Base-by-base conservation (phyloP, 2,329 filamentous ascomycete genomes). In the Aspergillus eucalypticola region DNA sequence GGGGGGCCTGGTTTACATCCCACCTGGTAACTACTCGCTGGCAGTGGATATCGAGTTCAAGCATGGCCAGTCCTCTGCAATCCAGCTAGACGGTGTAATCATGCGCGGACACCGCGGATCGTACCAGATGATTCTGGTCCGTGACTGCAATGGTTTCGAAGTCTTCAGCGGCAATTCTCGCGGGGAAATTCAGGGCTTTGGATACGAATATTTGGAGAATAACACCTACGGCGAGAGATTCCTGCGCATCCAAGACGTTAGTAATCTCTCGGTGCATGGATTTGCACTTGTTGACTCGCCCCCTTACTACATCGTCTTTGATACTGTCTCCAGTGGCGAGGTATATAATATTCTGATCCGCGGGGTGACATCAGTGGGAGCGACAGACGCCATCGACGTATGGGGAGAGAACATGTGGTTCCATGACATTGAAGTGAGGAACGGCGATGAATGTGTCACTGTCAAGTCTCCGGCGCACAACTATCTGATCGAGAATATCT, bases 291-390 rank as follows among this genome's bases (percentile, higher is more conserved):
- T 82, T 25, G 81, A 84, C 62, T 74, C 79, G 17, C 82, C 82
- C 1, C 71, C 77, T 11, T 83, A 82, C 70, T 81, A 83, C 62
- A 76, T 83, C 51, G 74, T 74, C 38, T 68, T 83, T 60, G 79
- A 82, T 58, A 81, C 76, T 11, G 81, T 76, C 70, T 73, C 72
- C 27, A 81, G 79, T 62, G 82, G 82, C 39, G 82, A 84, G 66
- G 72, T 83, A 3, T 84, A 84, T 74, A 84, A 84, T 68, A 77
- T 82, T 72, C 78, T 81, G n/a, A 80, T 84, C 53, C 79, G 81
- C 3, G 82, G 82, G 23, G 81, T 76, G 11, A 76, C 83, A 62
- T 69, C 74, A 64, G 17, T 56, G 17, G 83, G 83, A 32, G 82
- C 81, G 27, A 76, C 81, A 5, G 80, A 68, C 56, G 63, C 66